Base-by-base conservation (phyloP, 2,329 filamentous ascomycete genomes). In the Alternaria sp. region DNA sequence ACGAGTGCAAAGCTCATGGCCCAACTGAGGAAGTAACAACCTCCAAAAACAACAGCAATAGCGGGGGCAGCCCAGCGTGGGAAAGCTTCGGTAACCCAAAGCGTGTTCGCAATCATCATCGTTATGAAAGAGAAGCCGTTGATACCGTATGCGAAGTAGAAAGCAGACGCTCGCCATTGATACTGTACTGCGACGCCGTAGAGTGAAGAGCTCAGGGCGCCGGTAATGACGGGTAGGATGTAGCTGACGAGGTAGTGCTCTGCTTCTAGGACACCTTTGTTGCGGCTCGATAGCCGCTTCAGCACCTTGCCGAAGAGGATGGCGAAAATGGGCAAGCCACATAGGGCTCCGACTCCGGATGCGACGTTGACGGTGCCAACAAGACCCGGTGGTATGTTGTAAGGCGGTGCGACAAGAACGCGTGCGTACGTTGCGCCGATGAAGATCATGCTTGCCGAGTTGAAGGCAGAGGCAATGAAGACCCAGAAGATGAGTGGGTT, bases 401-500 rank as follows among this genome's bases (percentile, higher is more conserved):
- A 77, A 1, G 75, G 75, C 0, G 67, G 61, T 10, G 59, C 57
- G n/a, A 36, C 46, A 1, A 78, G 63, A 5, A 75, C 61, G 10
- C 49, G 63, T 2, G 65, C 50, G 53, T 71, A 76, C 5, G 73
- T 76, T 2, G 71, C 45, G 17, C 73, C 72, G 25, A 78, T 77
- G 57, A 69, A 77, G 21, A 76, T 69, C 71, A 76, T 75, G 15
- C 72, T 71, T 6, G 73, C 70, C 25, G 71, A 73, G 32, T 74
- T 77, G 59, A 74, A 63, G 0, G 71, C 52, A 2, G 70, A 67
- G 5, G 69, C 67, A 26, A 78, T 63, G 25, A 74, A 65, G 2
- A 76, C 71, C 74, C 75, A 78, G 54, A 76, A 75, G n/a, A 78
- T 70, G 23, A 78, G 67, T 1, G 75, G 74, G 23, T 77, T 78